Percentiles rank a stretch among this genome's conserved stretches.
Conservation (phyloP, 2,329 filamentous ascomycete genomes). For the Pseudogymnoascus sp. region DNA sequence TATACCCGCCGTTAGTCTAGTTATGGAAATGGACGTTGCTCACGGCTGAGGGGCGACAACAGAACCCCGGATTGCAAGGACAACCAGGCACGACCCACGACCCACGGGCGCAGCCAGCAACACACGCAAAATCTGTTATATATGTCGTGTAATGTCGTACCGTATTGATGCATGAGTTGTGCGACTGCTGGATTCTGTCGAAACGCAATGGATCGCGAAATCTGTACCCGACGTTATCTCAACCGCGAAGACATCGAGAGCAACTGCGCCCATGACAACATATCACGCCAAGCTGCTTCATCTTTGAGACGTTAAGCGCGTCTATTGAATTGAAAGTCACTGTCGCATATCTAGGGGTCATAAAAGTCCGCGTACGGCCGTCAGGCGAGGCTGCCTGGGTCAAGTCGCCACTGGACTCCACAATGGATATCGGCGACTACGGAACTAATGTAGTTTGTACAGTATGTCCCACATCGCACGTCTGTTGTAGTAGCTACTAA, state of each 20-base stretch:
- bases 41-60: not conserved
- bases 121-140: not conserved
- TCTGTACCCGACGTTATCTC: not conserved
- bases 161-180: not conserved
- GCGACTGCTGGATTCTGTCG: not conserved
- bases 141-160: not conserved
- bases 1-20: not conserved
- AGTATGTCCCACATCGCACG: constrained; percentile 21
- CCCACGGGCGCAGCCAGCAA: not conserved
- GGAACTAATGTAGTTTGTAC: constrained; percentile 29
- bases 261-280: not conserved
- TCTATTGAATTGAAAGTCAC: not conserved
- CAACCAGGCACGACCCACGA: constrained; percentile 2
- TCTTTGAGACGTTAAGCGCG: not conserved
- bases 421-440: constrained; percentile 30
- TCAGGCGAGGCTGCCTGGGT: constrained; percentile 1
- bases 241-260: not conserved
- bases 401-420: constrained; percentile 13
- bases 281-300: not conserved
- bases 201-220: not conserved
- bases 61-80: constrained; percentile 10
- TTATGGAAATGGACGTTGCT: not conserved
- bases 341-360: not conserved
- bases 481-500: not conserved
- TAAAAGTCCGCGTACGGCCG: not conserved